phyloP scores from a whole-genome alignment of 768 basidiomycete genomes.

The Tricholomella constricta region DNA sequence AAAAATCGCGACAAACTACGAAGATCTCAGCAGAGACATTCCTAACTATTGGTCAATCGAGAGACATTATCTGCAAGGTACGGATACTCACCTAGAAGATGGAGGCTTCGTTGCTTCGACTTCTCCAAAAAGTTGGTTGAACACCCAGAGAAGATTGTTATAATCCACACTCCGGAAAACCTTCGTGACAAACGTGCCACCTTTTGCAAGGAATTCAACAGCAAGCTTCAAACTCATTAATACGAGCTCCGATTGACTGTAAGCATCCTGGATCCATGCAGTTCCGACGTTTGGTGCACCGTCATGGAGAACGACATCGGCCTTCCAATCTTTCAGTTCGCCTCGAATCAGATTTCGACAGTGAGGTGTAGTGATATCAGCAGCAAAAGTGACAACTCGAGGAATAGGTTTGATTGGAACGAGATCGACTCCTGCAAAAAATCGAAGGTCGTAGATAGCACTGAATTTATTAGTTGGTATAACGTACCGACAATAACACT shows the following conservation, averaged over 20 bases:
- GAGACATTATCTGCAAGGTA: neutral
- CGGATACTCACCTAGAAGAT: slow-evolving; percentile 75
- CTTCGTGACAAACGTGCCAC: slow-evolving; percentile 96
- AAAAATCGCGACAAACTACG: slow-evolving; percentile 94
- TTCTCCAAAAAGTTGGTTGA: slow-evolving; percentile 92
- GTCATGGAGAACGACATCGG: slow-evolving; percentile 97
- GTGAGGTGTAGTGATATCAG: slow-evolving; percentile 91
- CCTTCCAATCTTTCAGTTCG: slow-evolving; percentile 98
- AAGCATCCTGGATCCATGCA: slow-evolving; percentile 99
- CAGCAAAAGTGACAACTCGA: slow-evolving; percentile 84
- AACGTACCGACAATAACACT: slow-evolving; percentile 85
- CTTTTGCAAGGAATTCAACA: slow-evolving; percentile 90
- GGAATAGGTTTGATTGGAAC: slow-evolving; percentile 97
- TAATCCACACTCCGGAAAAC: slow-evolving; percentile 98
- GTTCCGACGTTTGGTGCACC: slow-evolving; percentile 99
- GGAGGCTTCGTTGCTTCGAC: slow-evolving; percentile 99
- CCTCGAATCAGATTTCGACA: slow-evolving; percentile 85
- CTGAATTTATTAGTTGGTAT: neutral
- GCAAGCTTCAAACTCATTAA: slow-evolving; percentile 94
- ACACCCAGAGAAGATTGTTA: slow-evolving; percentile 98
- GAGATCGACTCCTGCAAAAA: slow-evolving; percentile 80
- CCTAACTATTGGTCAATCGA: slow-evolving; percentile 41
- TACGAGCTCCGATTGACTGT: slow-evolving; percentile 94
- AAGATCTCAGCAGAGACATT: slow-evolving; percentile 99
- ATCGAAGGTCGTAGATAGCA: neutral